Base-by-base conservation (phyloP, 2,329 filamentous ascomycete species). In the Endoconidiophora polonica region DNA sequence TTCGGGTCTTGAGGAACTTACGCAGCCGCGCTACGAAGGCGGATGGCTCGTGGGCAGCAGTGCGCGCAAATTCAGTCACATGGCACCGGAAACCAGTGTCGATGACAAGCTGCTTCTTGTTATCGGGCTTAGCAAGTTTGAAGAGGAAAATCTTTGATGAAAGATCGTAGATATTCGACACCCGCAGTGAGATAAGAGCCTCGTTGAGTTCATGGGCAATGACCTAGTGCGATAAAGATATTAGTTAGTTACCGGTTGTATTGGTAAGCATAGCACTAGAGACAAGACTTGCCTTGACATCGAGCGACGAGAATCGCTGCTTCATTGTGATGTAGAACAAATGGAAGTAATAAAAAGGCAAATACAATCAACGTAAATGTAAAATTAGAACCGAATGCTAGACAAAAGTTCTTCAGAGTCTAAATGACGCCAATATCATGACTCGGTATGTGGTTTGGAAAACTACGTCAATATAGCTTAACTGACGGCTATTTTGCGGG, bases 41-140 rank as follows among this genome's bases (percentile, higher is more conserved):
- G 5, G 87, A 94, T 2, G 91, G 91, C 0, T 81, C 79, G 16
- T 83, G 76, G 3, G 88, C 86, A 1, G 90, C 90, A 1, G 87
- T 83, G 56, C 91, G 83, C 24, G 84, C 79, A 68, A 94, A 98
- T 58, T 83, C 79, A 29, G 91, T 96, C 52, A 96, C 72, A 62
- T 98, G 91, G 64, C 86, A 93, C 61, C 91, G 86, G 65, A 98
- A 98, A 26, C 91, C 91, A 1, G 86, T 91, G 63, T 98, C 91
- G 58, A 98, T 79, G 47, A 98, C 72, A 24, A 98, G 73, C 63
- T 96, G 90, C 62, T 91, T 82, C 65, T 88, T 87, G 57, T 81
- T 76, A 60, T 90, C 81, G 41, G 90, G 86, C 63, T 91, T 94
- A 50, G 87, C 80, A 61, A 98, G 91, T 62, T 95, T 96, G 65